phyloP scores from a whole-genome alignment of 768 basidiomycete species.

The Sporobolomyces roseus region DNA sequence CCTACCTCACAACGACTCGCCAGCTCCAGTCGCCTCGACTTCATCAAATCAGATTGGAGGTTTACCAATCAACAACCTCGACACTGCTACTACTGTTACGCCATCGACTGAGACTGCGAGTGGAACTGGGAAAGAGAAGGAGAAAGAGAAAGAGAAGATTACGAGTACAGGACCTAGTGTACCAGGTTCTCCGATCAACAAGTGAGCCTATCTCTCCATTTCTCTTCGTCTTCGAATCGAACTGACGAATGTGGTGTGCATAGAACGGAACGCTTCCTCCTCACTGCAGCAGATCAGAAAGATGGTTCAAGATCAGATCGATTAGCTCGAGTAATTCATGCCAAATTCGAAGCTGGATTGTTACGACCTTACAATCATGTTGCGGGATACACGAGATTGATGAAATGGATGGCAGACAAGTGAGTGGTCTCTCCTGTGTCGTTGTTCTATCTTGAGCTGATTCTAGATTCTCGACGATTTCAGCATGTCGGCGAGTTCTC shows the following conservation, averaged over 20 bases:
- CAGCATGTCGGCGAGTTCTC: conserved; percentile 83
- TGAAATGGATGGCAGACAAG: conserved; percentile 94
- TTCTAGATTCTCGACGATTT: no score
- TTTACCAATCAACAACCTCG: conserved; percentile 35
- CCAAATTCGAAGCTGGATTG: conserved; percentile 93
- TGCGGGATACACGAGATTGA: conserved; percentile 85
- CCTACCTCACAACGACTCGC: conserved; percentile 51
- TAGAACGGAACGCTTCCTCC: conserved; percentile 79
- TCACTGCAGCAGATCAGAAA: conserved; percentile 92
- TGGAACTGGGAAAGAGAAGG: conserved; percentile 4
- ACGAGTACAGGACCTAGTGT: conserved; percentile 20
- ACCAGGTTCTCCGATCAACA: conserved; percentile 38
- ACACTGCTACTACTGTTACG: background rate
- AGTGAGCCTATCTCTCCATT: conserved; percentile 3
- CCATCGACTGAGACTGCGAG: background rate
- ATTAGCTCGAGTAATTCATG: conserved; percentile 82
- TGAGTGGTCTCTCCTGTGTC: conserved; percentile 45
- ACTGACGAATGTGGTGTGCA: background rate
- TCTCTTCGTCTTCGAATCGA: background rate
- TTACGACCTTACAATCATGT: conserved; percentile 95
- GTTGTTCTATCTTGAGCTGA: no score
- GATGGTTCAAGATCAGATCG: conserved; percentile 85
- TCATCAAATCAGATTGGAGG: conserved; percentile 16
- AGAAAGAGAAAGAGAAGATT: conserved; percentile 4
- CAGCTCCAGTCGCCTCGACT: conserved; percentile 47